phyloP scores from a whole-genome alignment of 306 rosid genomes.

The Trifolium fragiferum region DNA sequence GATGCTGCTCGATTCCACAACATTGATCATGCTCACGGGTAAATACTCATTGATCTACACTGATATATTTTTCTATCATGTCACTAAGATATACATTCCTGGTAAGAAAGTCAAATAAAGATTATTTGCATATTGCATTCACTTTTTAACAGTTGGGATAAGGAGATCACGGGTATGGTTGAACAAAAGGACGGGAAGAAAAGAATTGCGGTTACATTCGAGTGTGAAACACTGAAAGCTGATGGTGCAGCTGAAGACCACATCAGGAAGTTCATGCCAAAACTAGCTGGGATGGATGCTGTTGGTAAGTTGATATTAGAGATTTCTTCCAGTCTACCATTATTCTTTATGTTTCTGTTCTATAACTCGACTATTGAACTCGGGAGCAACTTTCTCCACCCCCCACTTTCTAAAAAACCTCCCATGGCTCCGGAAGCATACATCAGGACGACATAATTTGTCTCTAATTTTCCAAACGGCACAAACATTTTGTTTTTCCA shows the following conservation, averaged over 20 bases:
- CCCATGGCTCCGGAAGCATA: too few relatives aligned
- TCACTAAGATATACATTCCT: too few relatives aligned
- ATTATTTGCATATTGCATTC: background rate
- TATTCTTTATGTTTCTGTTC: background rate
- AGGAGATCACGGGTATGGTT: constrained; percentile 73
- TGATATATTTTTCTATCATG: too few relatives aligned
- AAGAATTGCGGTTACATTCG: constrained; percentile 64
- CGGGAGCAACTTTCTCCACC: too few relatives aligned
- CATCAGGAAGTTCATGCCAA: constrained; percentile 83
- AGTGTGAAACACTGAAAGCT: constrained; percentile 68
- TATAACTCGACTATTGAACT: too few relatives aligned
- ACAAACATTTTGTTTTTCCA: too few relatives aligned
- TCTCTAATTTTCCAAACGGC: too few relatives aligned
- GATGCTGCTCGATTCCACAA: constrained; percentile 81
- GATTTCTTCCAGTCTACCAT: background rate
- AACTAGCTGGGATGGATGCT: constrained; percentile 86
- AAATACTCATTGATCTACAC: too few relatives aligned
- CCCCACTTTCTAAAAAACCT: too few relatives aligned
- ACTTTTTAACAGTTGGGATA: constrained; percentile 77
- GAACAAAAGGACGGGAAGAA: constrained; percentile 68
- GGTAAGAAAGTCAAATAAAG: too few relatives aligned
- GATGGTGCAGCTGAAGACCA: constrained; percentile 92
- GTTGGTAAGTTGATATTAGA: constrained; percentile 68
- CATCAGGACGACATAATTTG: too few relatives aligned
- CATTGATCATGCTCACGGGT: constrained; percentile 94